Base-by-base conservation (phyloP, 305 asterid genomes). In the Salvia sclarea region DNA sequence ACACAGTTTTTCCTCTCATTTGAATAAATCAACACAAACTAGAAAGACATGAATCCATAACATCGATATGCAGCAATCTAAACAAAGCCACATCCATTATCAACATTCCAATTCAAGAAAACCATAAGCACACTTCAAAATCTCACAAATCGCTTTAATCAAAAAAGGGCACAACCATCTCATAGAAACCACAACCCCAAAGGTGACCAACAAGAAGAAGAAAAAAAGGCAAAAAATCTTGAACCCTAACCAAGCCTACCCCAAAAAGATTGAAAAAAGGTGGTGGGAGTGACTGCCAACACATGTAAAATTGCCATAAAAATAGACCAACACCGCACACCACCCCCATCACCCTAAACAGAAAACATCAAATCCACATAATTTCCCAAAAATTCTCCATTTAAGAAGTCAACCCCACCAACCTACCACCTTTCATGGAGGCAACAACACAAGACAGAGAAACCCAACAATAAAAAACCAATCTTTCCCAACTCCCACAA, bases 341-440 rank as follows among this genome's bases (percentile, higher is more conserved):
- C 77, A 75, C 52, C 62, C 52, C 62, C 44, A 74, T 70, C 77
- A 75, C 52, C 62, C 44, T 57, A 41, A 58, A 60, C 72, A 56
- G 57, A 68, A 71, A 64, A 11, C 56, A 71, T 70, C 78, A 64
- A 81, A 71, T 54, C 75, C 68, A 64, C 64, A 75, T 22, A 75
- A 65, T 76, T 68, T 55, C 80, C 87, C 77, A 78, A 68, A 78
- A 68, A 70, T 64, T 66, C 55, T 61, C 68, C 25, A 65, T 75
- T 52, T 48, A 21, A 50, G 41, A 75, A 87, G 95, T 88, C 97
- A 90, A 90, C 92, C 82, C 90, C 82, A 84, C 88, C 93, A 84
- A 79, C 90, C 93, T 82, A 87, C 92, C 97, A 88, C 92, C 95
- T 88, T 90, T 82, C 81, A 72, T 79, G 86, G 77, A 79, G 82